Evolutionary conservation across 768 basidiomycete genomes (phyloP), one percentile per base, ranked within the genome.

Genomic region (Pisolithus tinctorius): DNA sequence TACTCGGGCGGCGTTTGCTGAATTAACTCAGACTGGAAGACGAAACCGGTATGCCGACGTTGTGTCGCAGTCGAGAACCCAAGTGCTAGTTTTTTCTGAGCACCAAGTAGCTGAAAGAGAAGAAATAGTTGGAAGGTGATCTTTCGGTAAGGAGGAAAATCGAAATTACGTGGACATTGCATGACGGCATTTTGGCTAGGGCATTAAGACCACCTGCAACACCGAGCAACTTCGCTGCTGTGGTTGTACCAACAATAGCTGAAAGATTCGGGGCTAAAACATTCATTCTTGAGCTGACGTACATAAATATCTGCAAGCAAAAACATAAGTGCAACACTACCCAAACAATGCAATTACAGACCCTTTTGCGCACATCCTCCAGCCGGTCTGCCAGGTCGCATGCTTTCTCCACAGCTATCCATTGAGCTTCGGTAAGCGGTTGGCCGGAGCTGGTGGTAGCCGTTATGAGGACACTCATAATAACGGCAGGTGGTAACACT

Each of bases 201-300:
- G 88, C 91, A 40, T 77, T 79, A 25, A 99, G 78, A 51, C 96
- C 96, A 51, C 96, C 96, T 38, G 96, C 93, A 48, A 98, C 91
- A 65, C 96, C 96, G 38, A 99, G 83, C 48, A 99, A 73, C 76
- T 99, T 99, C 44, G 96, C 96, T 49, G 96, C 96, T 77, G 93
- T 95, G 61, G 89, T 93, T 52, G 96, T 96, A 69, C 96, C 95
- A 73, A 98, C 91, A 71, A 99, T 96, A 69, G 90, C 87, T 63
- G 93, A 95, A 66, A 99, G 82, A 70, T 99, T 99, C 63, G 96
- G 96, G 60, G 96, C 95, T 64, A 99, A 86, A 51, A 93, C 82
- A 73, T 92, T 91, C 92, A 99, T 98, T 74, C 96, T 82, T 61
- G 92, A 95, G 77, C 94, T 95, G 69, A 99, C 96, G 80, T 98